Base-by-base conservation (phyloP, 1,284 basidiomycete species). In the Amylostereum areolatum region DNA sequence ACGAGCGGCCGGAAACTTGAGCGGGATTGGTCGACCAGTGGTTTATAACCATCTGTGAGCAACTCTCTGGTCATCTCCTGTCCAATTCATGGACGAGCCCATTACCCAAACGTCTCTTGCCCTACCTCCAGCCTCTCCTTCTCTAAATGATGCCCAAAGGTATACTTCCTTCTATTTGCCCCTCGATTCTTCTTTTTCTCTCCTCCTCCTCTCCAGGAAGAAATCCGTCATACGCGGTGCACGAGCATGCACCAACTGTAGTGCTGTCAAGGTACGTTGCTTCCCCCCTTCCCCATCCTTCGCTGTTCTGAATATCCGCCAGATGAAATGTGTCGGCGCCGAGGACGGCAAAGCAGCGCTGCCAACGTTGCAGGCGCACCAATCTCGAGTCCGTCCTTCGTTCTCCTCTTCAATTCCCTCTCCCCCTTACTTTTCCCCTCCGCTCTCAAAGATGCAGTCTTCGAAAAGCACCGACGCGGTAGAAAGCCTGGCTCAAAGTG, bases 311-410 rank as follows among this genome's bases (percentile, higher is more conserved):
- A 18, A 18, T 18, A 18, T 18, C 18, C 18, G 36, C 36, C 50
- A 91, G 89, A 91, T 91, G 88, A 89, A 90, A 65, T 91, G 88
- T 59, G 87, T 91, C 49, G 88, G 86, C 39, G 83, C 89, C 45
- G 88, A 90, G 59, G 87, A 90, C 59, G 86, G 86, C 49, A 74
- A 74, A 77, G 56, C 77, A 80, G 56, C 78, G 78, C 30, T 90
- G 87, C 59, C 84, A 89, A 62, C 81, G 87, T 46, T 91, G 88
- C 69, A 84, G 79, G 63, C 83, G 89, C 49, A 79, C 85, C 37
- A 83, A 83, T 54, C 77, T 80, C 50, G 81, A 89, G 87, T 89
- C 63, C 54, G 66, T 62, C 18, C 18, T 29, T 32, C 25, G 57
- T 56, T 47, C 43, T 43, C 32, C 47, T 45, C 51, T 25, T 51